Percentiles rank a stretch among this genome's conserved stretches.
Evolutionary conservation across 2,329 filamentous ascomycete genomes (phyloP).

Genomic region (Reticulascus tulasneorum): DNA sequence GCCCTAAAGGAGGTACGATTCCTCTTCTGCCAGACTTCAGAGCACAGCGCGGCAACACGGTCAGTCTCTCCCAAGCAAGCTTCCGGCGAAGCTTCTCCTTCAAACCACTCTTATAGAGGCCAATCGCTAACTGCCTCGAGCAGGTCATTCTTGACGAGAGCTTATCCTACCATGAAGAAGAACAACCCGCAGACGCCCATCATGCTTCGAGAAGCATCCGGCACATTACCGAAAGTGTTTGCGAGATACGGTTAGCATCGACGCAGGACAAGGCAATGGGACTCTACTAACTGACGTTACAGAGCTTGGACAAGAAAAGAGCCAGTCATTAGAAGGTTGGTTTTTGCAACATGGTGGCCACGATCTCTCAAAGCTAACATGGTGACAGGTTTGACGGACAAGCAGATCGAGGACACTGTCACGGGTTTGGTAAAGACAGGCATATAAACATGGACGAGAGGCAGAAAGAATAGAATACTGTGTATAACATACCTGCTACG

Average conservation of each 20-base stretch:
- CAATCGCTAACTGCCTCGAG: constrained; percentile 13
- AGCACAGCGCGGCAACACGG: constrained; percentile 86
- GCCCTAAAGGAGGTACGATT: constrained; percentile 93
- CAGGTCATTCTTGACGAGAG: constrained; percentile 84
- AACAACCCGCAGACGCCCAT: constrained; percentile 94
- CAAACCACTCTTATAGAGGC: neutral
- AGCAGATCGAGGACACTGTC: constrained; percentile 58
- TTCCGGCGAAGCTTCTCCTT: neutral
- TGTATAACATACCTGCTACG: too few relatives aligned
- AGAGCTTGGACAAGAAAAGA: constrained; percentile 56
- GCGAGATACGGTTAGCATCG: constrained; percentile 77
- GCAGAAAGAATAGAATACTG: neutral
- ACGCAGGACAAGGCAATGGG: neutral
- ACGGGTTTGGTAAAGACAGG: constrained; percentile 46
- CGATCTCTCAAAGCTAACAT: too few relatives aligned
- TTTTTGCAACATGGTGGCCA: too few relatives aligned
- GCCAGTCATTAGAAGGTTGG: constrained; percentile 49
- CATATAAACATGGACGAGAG: constrained; percentile 3
- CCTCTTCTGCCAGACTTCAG: constrained; percentile 91
- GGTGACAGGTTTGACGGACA: constrained; percentile 48
- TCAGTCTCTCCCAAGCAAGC: constrained; percentile 37
- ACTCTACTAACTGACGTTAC: constrained; percentile 16
- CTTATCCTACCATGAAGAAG: constrained; percentile 99
- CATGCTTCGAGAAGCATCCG: constrained; percentile 86
- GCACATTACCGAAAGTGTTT: constrained; percentile 80